These are phyloP conservation scores for Ustilago cynodontis DNA, from an alignment of 1,284 basidiomycete species.

Conservation along the genomic window DNA sequence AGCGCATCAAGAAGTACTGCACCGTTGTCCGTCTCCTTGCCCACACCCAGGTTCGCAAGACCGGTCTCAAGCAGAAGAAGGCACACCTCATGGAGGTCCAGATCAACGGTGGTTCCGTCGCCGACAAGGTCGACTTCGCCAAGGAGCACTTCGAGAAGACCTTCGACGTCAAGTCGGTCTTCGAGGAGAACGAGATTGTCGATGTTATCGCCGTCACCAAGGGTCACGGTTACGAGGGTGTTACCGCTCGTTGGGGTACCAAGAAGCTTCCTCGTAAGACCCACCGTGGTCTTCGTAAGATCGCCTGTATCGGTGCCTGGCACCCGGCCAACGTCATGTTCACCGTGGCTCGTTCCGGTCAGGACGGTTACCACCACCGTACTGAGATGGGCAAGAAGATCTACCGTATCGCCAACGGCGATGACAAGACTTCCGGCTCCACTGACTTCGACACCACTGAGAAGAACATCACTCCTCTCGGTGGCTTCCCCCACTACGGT, in stretches of 20 bases:
- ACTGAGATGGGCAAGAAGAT: slow-evolving; percentile 92
- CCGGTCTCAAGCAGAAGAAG: slow-evolving; percentile 98
- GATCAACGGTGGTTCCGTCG: slow-evolving; percentile 95
- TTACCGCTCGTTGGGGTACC: slow-evolving; percentile 98
- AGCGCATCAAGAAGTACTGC: slow-evolving; percentile 99
- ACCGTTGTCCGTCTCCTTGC: slow-evolving; percentile 99
- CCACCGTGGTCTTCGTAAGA: slow-evolving; percentile 98
- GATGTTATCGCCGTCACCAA: slow-evolving; percentile 99
- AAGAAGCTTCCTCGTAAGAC: slow-evolving; percentile 99
- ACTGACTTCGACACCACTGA: slow-evolving; percentile 75
- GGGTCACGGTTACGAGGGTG: slow-evolving; percentile 99
- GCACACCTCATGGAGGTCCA: slow-evolving; percentile 99
- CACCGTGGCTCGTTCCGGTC: slow-evolving; percentile 99
- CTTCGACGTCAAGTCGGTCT: slow-evolving; percentile 84
- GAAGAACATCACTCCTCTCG: slow-evolving; percentile 97
- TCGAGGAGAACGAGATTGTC: slow-evolving; percentile 96
- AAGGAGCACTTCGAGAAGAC: slow-evolving; percentile 97
- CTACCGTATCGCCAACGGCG: slow-evolving; percentile 90
- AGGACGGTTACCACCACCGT: slow-evolving; percentile 98
- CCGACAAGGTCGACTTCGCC: slow-evolving; percentile 98
- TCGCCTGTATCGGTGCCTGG: slow-evolving; percentile 99
- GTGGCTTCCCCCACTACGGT: slow-evolving; percentile 99
- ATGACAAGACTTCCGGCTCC: slow-evolving; percentile 85
- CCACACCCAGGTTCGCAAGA: slow-evolving; percentile 95
- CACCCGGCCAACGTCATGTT: slow-evolving; percentile 99